Percentiles rank a stretch among this genome's conserved stretches.
Evolutionary conservation across 345 rosid genomes (phyloP).

Genomic region (Atalantia buxifolia): DNA sequence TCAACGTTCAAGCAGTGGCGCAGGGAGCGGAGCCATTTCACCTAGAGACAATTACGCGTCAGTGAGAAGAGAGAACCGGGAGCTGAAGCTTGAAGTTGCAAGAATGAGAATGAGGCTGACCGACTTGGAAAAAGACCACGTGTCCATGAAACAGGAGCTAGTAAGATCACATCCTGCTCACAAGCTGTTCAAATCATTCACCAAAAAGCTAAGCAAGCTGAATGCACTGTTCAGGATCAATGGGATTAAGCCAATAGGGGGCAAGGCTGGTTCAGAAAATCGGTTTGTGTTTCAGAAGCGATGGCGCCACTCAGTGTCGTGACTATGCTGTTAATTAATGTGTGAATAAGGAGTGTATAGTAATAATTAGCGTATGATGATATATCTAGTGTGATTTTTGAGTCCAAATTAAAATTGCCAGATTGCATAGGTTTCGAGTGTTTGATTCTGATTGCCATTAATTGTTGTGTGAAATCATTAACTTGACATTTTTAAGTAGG

Average conservation of each 20-base stretch:
- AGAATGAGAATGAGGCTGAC: slow-evolving; percentile 99
- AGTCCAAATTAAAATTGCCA: slow-evolving; percentile 12
- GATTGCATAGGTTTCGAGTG: slow-evolving; percentile 17
- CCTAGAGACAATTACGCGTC: slow-evolving; percentile 97
- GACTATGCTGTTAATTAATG: slow-evolving; percentile 18
- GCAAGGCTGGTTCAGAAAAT: slow-evolving; percentile 53
- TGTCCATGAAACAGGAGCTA: slow-evolving; percentile 86
- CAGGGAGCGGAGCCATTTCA: slow-evolving; percentile 96
- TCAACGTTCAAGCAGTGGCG: slow-evolving; percentile 82
- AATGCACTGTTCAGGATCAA: slow-evolving; percentile 65
- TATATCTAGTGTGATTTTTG: slow-evolving; percentile 18
- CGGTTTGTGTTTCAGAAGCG: slow-evolving; percentile 69
- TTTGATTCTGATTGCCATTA: slow-evolving; percentile 11
- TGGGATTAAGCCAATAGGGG: slow-evolving; percentile 47
- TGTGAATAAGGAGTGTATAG: slow-evolving; percentile 35
- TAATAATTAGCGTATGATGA: slow-evolving; percentile 9
- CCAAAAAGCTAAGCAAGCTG: slow-evolving; percentile 78
- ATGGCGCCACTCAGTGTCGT: slow-evolving; percentile 84
- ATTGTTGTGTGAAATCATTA: not conserved
- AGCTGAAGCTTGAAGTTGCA: slow-evolving; percentile 93
- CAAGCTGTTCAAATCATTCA: slow-evolving; percentile 71
- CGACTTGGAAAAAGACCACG: slow-evolving; percentile 93
- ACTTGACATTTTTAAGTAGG: not conserved
- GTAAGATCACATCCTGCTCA: slow-evolving; percentile 66
- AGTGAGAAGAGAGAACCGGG: slow-evolving; percentile 93